Evolutionary conservation across 106 monocot genomes (phyloP), one percentile per base, ranked within the genome.

Genomic region (Phalaenopsis equestris): DNA sequence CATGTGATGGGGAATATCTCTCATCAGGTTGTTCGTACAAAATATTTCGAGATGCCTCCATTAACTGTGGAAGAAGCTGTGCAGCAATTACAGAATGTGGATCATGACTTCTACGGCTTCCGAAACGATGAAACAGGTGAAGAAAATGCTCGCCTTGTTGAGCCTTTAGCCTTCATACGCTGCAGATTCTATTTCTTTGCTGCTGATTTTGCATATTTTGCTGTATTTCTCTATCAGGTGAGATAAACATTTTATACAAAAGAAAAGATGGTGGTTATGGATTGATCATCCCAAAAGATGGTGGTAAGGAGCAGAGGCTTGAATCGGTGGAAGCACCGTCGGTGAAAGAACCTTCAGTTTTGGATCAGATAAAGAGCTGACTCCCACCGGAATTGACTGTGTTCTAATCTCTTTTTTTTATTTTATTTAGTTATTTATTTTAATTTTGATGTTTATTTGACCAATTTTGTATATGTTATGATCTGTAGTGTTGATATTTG

Each of bases 91-190:
- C 90, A 94, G 85, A 92, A 92, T 79, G 84, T 98, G 18, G 88
- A 94, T 86, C 97, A 98, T 80, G 87, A 90, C 61, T 98, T 98
- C 82, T 98, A 90, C 85, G 97, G 84, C 41, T 98, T 98, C 81
- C 90, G 94, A 82, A 94, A 94, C 77, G 90, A 90, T 55, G 87
- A 92, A 79, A 98, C 92, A 49, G 94, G 96, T 93, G 86, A 78
- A 70, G n/a, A 17, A 37, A 70, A 70, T 70, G 30, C 5, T 14
- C 18, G 1, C 14, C 52, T 52, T 52, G 48, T 52, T 2, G 12
- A 52, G 52, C 3, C 12, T 16, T 1, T 14, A 38, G 72, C 12
- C 30, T 30, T 30, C 30, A 30, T 30, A 30, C 23, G 37, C 3
- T 70, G 30, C 6, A 12, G 7, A 23, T 6, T 72, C n/a, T 17